These are phyloP conservation scores for Cokeromyces recurvatus DNA, from an alignment of 371 early-diverging fungal species.

Conservation along the genomic window DNA sequence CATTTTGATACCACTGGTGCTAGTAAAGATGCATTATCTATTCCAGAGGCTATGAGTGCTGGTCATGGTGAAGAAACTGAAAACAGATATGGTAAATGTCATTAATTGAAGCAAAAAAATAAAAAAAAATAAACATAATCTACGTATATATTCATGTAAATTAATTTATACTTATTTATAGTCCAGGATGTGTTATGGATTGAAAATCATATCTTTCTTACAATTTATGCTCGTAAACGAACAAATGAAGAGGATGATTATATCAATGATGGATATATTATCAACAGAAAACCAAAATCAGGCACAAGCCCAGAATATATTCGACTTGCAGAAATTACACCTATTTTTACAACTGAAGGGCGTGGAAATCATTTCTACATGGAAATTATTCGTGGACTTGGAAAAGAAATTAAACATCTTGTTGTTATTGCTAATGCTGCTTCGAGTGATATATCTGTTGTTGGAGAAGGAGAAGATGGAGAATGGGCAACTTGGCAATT, in stretches of 20 bases:
- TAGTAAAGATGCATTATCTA: constrained; percentile 13
- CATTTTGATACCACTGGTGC: constrained; percentile 34
- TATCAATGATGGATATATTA: constrained; percentile 28
- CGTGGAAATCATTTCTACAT: constrained; percentile 36
- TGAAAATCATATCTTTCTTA: constrained; percentile 34
- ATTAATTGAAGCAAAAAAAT: background rate
- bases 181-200: constrained; percentile 44
- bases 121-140: no score
- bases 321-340: constrained; percentile 34
- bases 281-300: constrained; percentile 24
- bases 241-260: constrained; percentile 16
- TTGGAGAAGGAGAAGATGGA: constrained; percentile 32
- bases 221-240: constrained; percentile 22
- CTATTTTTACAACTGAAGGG: constrained; percentile 29
- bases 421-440: constrained; percentile 37
- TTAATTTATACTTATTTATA: constrained; percentile 6
- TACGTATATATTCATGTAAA: background rate
- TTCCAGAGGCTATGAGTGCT: constrained; percentile 23
- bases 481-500: constrained; percentile 42
- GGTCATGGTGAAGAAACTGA: constrained; percentile 14
- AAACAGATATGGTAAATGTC: constrained; percentile 28
- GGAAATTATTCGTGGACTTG: constrained; percentile 34
- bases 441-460: constrained; percentile 31
- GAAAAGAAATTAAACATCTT: constrained; percentile 25
- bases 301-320: constrained; percentile 18